Percentiles rank a stretch among this genome's conserved stretches.
phyloP scores from a whole-genome alignment of 345 rosid genomes.

The Dimocarpus longan region DNA sequence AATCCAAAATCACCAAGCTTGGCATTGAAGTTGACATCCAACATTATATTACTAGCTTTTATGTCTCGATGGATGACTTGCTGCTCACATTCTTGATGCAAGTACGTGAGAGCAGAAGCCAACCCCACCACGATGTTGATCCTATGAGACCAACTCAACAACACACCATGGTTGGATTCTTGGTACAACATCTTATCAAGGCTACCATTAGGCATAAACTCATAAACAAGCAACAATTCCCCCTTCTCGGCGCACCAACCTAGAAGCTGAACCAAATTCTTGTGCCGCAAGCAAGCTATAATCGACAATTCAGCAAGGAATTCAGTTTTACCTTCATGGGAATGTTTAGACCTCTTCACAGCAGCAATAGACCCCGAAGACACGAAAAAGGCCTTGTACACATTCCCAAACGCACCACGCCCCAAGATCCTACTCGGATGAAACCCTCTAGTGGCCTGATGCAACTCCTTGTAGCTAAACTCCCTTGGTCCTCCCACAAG shows the following conservation, averaged over 20 bases:
- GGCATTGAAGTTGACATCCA: constrained; percentile 77
- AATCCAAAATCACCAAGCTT: constrained; percentile 94
- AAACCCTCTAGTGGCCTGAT: constrained; percentile 77
- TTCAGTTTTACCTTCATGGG: constrained; percentile 83
- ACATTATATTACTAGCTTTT: constrained; percentile 87
- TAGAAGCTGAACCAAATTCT: constrained; percentile 81
- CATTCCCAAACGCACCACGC: constrained; percentile 84
- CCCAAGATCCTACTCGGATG: constrained; percentile 85
- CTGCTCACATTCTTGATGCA: constrained; percentile 96
- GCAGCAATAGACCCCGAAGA: constrained; percentile 66
- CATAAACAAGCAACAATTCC: constrained; percentile 86
- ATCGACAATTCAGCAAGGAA: constrained; percentile 82
- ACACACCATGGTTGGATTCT: constrained; percentile 45
- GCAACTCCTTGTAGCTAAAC: constrained; percentile 75
- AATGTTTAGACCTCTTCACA: constrained; percentile 81
- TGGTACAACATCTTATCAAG: constrained; percentile 78
- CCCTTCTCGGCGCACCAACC: constrained; percentile 96
- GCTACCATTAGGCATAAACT: constrained; percentile 93
- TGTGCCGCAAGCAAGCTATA: constrained; percentile 92
- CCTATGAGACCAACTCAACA: constrained; percentile 71
- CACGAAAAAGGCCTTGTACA: constrained; percentile 69
- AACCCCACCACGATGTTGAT: constrained; percentile 72
- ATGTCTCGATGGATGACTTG: constrained; percentile 94
- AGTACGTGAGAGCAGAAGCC: constrained; percentile 75
- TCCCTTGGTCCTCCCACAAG: constrained; percentile 69